These are phyloP conservation scores for Elongisporangium undulatum DNA, from an alignment of 352 stramenopile species.

Conservation along the genomic window DNA sequence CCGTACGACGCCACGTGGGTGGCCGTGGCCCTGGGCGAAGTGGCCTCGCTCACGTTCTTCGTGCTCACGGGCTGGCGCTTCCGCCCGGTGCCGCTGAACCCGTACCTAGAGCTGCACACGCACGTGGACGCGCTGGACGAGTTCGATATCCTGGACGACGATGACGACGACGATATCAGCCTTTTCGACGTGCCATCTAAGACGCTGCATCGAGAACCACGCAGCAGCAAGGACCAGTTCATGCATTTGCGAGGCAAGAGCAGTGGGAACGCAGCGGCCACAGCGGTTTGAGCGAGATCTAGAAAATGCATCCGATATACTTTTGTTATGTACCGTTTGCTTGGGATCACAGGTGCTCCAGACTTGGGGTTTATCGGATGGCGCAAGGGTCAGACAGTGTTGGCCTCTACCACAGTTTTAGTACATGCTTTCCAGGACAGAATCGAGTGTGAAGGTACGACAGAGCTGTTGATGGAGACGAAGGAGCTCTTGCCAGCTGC, in stretches of 20 bases:
- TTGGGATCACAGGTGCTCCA: no score
- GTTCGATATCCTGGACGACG: slow-evolving; percentile 41
- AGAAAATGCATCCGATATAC: no score
- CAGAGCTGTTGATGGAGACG: no score
- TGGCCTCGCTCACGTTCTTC: slow-evolving; percentile 92
- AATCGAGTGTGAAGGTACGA: no score
- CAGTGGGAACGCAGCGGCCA: not conserved
- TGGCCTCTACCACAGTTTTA: no score
- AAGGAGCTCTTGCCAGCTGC: no score
- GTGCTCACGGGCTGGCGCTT: slow-evolving; percentile 89
- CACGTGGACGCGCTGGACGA: slow-evolving; percentile 78
- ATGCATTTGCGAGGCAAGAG: not conserved
- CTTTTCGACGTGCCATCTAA: not conserved
- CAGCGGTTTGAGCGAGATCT: not conserved
- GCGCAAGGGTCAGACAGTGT: no score
- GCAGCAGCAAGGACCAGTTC: not conserved
- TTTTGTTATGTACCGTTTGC: no score
- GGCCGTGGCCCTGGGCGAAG: slow-evolving; percentile 56
- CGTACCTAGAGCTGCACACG: slow-evolving; percentile 85
- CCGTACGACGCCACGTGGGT: slow-evolving; percentile 88
- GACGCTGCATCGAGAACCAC: not conserved
- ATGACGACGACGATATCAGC: slow-evolving; percentile 33
- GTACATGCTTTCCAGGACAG: no score
- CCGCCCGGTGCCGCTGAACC: slow-evolving; percentile 86
- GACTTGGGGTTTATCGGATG: no score